Evolutionary conservation across 352 stramenopile genomes (phyloP).

Genomic region (Thalassiosira exigua): DNA sequence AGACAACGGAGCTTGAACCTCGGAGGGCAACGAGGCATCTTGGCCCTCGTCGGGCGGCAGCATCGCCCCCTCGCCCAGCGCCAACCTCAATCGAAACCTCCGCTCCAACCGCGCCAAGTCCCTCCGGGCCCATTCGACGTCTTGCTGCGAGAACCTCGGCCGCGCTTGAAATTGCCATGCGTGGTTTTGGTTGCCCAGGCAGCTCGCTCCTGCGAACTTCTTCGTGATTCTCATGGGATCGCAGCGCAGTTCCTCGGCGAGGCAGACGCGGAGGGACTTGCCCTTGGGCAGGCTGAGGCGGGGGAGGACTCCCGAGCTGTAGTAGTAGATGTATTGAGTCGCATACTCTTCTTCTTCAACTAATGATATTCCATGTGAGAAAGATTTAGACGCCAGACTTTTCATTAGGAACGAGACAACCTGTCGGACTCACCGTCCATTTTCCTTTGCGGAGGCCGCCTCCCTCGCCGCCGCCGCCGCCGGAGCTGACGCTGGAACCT

Average conservation of each 20-base stretch:
- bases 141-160: conserved; percentile 16
- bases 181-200: conserved; percentile 83
- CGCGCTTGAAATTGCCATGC: conserved; percentile 59
- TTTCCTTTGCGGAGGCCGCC: conserved; percentile 73
- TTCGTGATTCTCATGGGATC: conserved; percentile 95
- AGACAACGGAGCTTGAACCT: too few species aligned
- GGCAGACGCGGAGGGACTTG: conserved; percentile 88
- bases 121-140: too few species aligned
- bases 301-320: conserved; percentile 87
- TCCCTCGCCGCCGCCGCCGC: conserved; percentile 2
- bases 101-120: too few species aligned
- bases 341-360: conserved; percentile 89
- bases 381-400: not conserved
- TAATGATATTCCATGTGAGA: conserved; percentile 52
- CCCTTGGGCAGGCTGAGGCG: conserved; percentile 87
- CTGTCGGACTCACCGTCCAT: conserved; percentile 72
- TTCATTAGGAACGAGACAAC: conserved; percentile 4
- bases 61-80: too few species aligned
- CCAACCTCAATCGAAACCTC: too few species aligned
- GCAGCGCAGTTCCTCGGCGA: conserved; percentile 90
- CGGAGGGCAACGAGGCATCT: too few species aligned
- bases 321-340: conserved; percentile 88
- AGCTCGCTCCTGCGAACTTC: conserved; percentile 89
- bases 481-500: too few species aligned
- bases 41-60: too few species aligned